Conservation (phyloP, 164 flowering plant genomes). For the Tinospora cordifolia region DNA sequence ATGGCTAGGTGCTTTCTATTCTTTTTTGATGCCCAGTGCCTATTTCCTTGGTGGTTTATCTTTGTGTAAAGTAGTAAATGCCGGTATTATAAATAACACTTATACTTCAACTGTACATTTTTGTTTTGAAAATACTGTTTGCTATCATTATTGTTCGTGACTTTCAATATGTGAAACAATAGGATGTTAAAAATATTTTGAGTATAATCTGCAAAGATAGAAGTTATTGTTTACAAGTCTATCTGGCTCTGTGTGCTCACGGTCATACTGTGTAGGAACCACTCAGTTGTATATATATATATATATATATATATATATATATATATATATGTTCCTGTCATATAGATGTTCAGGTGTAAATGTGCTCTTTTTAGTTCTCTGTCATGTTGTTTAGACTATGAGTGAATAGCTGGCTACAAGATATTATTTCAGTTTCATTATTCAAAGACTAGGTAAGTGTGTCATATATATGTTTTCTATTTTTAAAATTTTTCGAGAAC, state of each 20-base stretch:
- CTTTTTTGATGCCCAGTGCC: no score
- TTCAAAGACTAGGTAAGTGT: no score
- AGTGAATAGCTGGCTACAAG: no score
- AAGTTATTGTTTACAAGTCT: no score
- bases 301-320: no score
- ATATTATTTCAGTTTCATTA: neutral
- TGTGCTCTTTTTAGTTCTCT: neutral
- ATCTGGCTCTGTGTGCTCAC: neutral
- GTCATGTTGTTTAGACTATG: no score
- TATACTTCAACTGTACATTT: neutral
- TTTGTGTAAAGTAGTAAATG: no score
- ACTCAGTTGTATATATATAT: no score
- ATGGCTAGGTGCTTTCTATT: no score
- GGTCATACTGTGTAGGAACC: neutral
- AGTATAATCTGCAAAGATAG: neutral
- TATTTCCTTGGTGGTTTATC: no score
- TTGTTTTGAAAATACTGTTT: neutral
- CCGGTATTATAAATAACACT: no score
- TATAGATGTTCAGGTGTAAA: neutral
- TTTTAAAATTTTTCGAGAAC: neutral
- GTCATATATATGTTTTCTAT: neutral
- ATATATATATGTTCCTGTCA: no score
- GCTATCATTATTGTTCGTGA: neutral
- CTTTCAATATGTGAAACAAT: neutral
- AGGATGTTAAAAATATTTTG: neutral